Percentiles rank a stretch among this genome's conserved stretches.
phyloP scores from a whole-genome alignment of 2,329 filamentous ascomycete species.

The Phialophora tarda region DNA sequence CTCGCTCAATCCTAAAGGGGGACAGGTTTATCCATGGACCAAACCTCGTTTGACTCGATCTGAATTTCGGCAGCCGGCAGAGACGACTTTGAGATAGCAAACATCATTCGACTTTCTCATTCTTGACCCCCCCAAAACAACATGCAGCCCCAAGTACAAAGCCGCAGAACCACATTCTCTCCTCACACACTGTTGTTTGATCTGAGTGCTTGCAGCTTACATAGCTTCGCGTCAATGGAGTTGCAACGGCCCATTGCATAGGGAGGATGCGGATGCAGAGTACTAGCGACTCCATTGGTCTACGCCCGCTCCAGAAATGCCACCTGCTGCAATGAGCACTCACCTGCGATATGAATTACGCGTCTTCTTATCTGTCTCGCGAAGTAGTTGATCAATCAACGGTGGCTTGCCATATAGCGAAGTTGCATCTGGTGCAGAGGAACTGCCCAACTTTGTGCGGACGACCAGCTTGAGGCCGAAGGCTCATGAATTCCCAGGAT shows the following conservation, averaged over 20 bases:
- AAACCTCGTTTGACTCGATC: background rate
- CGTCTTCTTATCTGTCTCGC: background rate
- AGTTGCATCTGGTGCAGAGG: background rate
- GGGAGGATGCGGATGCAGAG: background rate
- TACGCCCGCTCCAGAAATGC: background rate
- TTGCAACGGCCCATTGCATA: background rate
- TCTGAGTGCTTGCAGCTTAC: slow-evolving; percentile 7
- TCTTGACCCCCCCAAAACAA: background rate
- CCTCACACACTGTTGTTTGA: slow-evolving; percentile 5
- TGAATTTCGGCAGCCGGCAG: background rate
- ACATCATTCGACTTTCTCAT: background rate
- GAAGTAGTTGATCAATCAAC: background rate
- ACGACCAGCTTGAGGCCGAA: background rate
- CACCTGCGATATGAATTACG: background rate
- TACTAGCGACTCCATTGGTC: background rate
- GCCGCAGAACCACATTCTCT: background rate
- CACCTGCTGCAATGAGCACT: background rate
- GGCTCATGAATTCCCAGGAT: background rate
- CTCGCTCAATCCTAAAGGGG: background rate
- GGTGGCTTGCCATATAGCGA: background rate
- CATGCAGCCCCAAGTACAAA: background rate
- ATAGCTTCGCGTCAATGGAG: background rate
- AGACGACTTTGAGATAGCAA: background rate
- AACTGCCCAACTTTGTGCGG: background rate
- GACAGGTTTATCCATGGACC: background rate